phyloP scores from a whole-genome alignment of 225 moss, liverwort and hornwort genomes.

The Pseudoscleropodium purum region DNA sequence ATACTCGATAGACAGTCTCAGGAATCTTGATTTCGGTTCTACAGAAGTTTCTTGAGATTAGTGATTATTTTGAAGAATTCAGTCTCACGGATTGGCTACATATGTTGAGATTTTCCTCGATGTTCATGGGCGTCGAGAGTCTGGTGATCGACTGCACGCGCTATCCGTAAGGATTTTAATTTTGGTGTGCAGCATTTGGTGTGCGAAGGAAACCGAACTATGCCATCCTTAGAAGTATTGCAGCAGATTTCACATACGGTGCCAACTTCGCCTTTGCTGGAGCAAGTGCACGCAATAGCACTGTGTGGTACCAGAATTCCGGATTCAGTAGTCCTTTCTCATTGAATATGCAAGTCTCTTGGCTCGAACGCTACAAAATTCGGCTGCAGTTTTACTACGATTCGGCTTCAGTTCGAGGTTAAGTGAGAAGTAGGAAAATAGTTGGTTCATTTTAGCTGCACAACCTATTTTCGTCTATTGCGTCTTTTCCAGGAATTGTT shows the following conservation, averaged over 20 bases:
- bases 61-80: background rate
- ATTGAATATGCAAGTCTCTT: constrained; percentile 48
- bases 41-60: background rate
- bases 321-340: constrained; percentile 46
- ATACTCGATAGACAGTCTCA: background rate
- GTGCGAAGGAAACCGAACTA: constrained; percentile 43
- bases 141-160: background rate
- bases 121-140: background rate
- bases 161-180: background rate
- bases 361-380: constrained; percentile 49
- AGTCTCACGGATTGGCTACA: background rate
- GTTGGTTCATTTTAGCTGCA: background rate
- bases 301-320: constrained; percentile 10
- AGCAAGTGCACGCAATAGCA: constrained; percentile 42
- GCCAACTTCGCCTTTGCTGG: constrained; percentile 54
- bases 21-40: background rate
- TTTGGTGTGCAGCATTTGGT: constrained; percentile 35
- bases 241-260: constrained; percentile 39
- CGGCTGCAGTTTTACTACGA: constrained; percentile 47
- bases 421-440: background rate
- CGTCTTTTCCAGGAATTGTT: background rate
- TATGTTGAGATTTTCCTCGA: background rate
- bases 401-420: constrained; percentile 13
- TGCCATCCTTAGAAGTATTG: constrained; percentile 43
- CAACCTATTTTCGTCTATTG: background rate